Evolutionary conservation across 2,329 filamentous ascomycete genomes (phyloP).

Genomic region (Scleromitrula shiraiana): DNA sequence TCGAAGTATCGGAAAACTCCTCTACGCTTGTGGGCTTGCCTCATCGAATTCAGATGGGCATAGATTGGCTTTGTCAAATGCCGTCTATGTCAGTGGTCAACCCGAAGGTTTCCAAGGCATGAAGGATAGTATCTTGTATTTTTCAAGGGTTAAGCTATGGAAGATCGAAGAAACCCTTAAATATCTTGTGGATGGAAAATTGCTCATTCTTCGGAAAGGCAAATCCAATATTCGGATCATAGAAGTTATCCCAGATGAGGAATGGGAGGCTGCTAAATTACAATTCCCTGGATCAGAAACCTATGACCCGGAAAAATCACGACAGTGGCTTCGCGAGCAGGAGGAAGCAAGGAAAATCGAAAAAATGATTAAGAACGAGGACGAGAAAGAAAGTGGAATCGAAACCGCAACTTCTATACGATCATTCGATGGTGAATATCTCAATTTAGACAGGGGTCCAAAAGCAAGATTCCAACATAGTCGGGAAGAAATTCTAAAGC

Average conservation of each 20-base stretch:
- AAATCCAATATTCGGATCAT: slow-evolving; percentile 57
- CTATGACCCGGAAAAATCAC: neutral
- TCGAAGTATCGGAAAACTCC: slow-evolving; percentile 49
- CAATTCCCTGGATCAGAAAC: slow-evolving; percentile 1
- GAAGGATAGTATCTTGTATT: slow-evolving; percentile 46
- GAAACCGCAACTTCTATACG: too few relatives aligned
- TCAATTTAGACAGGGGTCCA: too few relatives aligned
- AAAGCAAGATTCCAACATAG: too few relatives aligned
- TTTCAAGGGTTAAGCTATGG: slow-evolving; percentile 54
- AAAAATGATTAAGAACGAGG: too few relatives aligned
- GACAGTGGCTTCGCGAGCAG: neutral
- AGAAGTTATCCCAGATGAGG: slow-evolving; percentile 49
- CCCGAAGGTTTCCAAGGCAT: slow-evolving; percentile 35
- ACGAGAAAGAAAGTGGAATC: too few relatives aligned
- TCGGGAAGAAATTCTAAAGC: too few relatives aligned
- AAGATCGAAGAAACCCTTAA: slow-evolving; percentile 47
- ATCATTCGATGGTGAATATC: too few relatives aligned
- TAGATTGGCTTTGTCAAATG: slow-evolving; percentile 46
- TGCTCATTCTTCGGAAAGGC: slow-evolving; percentile 54
- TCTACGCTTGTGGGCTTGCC: slow-evolving; percentile 52
- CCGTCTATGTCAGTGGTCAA: slow-evolving; percentile 52
- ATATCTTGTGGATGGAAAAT: slow-evolving; percentile 50
- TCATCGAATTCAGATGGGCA: slow-evolving; percentile 49
- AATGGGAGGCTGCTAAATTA: slow-evolving; percentile 14
- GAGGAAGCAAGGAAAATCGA: too few relatives aligned